Evolutionary conservation across 2,329 filamentous ascomycete species (phyloP).

Genomic region (Trichoderma sp.): DNA sequence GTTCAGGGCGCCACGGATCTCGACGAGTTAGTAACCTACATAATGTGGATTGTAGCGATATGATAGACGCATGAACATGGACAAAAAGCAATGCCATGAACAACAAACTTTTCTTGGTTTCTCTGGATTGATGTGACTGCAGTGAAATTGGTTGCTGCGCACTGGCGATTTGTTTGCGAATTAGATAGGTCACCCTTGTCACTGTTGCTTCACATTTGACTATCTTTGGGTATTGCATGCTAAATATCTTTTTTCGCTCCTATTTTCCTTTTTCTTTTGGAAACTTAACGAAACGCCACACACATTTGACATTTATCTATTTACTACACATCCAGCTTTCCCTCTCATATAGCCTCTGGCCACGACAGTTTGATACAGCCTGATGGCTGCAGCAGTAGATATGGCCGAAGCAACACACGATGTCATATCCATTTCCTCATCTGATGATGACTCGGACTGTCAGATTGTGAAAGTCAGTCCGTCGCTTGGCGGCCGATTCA

Average conservation of each 20-base stretch:
- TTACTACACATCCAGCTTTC: background rate
- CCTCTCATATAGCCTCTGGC: background rate
- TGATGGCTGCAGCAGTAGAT: background rate
- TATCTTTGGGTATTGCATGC: background rate
- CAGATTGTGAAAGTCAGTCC: conserved; percentile 8
- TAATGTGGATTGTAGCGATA: conserved; percentile 46
- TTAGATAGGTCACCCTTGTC: conserved; percentile 6
- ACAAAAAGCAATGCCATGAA: conserved; percentile 21
- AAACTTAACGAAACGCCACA: background rate
- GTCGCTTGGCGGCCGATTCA: background rate
- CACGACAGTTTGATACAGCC: background rate
- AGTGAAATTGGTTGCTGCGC: background rate
- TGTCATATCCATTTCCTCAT: conserved; percentile 2
- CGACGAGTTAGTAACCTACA: conserved; percentile 28
- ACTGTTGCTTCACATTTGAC: conserved; percentile 1
- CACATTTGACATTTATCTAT: no score
- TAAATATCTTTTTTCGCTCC: background rate
- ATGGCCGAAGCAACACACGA: background rate
- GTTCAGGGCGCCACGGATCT: conserved; percentile 23
- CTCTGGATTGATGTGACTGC: background rate
- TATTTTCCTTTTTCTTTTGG: background rate
- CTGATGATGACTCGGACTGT: conserved; percentile 15
- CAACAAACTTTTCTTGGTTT: background rate
- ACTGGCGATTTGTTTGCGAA: background rate
- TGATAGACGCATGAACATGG: conserved; percentile 42